A percentile compares a stretch with the other conserved stretches of the same genome.
Conservation (phyloP, 108 stramenopile genomes). For the Cyclostephanos invisitatus region DNA sequence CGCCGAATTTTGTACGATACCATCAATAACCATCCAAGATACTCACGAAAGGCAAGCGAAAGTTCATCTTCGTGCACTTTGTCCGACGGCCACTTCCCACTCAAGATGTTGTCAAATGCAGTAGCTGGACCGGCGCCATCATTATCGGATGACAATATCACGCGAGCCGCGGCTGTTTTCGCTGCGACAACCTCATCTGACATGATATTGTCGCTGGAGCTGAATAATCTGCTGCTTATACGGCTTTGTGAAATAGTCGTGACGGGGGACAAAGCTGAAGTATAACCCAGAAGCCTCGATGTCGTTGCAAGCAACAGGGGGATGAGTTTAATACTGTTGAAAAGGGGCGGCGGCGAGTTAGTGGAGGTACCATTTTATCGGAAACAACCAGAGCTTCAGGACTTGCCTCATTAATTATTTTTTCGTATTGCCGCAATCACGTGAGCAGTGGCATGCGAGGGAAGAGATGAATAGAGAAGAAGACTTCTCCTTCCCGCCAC, state of each 20-base stretch:
- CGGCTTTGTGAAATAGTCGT: slow-evolving; percentile 7
- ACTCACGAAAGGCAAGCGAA: slow-evolving; percentile 82
- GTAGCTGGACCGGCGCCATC: slow-evolving; percentile 82
- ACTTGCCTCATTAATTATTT: background rate
- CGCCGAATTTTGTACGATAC: background rate
- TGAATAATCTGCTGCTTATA: background rate
- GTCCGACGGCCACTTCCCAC: slow-evolving; percentile 73
- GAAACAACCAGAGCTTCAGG: background rate
- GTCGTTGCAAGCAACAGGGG: slow-evolving; percentile 26
- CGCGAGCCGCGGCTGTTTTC: slow-evolving; percentile 54
- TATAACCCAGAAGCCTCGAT: slow-evolving; percentile 23
- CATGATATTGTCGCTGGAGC: slow-evolving; percentile 24
- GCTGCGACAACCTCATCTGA: slow-evolving; percentile 56
- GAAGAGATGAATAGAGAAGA: background rate
- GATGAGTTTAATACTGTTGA: slow-evolving; percentile 22
- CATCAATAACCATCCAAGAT: background rate
- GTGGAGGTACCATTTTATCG: background rate
- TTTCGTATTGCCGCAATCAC: too few relatives aligned
- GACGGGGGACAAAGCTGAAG: slow-evolving; percentile 18
- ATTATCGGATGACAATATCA: slow-evolving; percentile 37
- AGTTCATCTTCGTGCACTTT: slow-evolving; percentile 95
- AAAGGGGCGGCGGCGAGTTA: background rate
- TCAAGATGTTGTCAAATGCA: slow-evolving; percentile 94
- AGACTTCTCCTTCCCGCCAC: too few relatives aligned
- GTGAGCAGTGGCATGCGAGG: too few relatives aligned